These are phyloP conservation scores for Tinospora cordifolia DNA, from an alignment of 164 flowering plant genomes.

Conservation along the genomic window DNA sequence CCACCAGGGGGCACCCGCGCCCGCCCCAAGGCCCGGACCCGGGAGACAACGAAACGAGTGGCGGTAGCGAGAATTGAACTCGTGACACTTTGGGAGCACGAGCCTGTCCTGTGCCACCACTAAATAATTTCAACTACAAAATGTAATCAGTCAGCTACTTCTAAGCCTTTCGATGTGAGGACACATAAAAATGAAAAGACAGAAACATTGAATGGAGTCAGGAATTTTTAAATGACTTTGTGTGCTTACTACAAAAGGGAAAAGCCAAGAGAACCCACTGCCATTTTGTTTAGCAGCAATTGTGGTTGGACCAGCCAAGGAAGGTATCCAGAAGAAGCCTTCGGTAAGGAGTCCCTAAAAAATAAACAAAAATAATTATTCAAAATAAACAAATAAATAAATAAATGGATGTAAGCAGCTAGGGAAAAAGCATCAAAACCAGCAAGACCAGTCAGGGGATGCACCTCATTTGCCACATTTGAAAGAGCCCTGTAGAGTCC, in stretches of 20 bases:
- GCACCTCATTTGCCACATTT: conserved; percentile 95
- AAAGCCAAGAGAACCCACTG: conserved; percentile 90
- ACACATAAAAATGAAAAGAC: not conserved
- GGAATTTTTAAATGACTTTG: conserved; percentile 1
- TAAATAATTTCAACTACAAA: no score
- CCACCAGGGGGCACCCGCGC: no score
- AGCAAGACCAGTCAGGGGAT: conserved; percentile 4
- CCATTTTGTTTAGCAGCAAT: conserved; percentile 84
- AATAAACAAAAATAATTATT: not conserved
- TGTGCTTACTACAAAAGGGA: conserved; percentile 75
- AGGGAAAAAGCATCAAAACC: not conserved
- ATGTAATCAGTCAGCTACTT: no score
- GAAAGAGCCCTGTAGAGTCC: conserved; percentile 95
- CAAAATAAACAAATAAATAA: not conserved
- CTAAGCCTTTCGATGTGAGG: not conserved
- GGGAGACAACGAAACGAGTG: no score
- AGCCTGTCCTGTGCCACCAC: no score
- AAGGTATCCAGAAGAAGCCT: conserved; percentile 99
- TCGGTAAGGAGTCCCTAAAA: conserved; percentile 87
- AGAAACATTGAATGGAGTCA: no score
- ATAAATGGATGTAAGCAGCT: not conserved
- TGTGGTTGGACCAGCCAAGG: conserved; percentile 96
- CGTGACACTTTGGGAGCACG: no score
- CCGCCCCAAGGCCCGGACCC: no score
- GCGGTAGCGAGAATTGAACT: no score